Conservation (phyloP, 176 grass and related monocot species). For the Rhynchospora pubera region DNA sequence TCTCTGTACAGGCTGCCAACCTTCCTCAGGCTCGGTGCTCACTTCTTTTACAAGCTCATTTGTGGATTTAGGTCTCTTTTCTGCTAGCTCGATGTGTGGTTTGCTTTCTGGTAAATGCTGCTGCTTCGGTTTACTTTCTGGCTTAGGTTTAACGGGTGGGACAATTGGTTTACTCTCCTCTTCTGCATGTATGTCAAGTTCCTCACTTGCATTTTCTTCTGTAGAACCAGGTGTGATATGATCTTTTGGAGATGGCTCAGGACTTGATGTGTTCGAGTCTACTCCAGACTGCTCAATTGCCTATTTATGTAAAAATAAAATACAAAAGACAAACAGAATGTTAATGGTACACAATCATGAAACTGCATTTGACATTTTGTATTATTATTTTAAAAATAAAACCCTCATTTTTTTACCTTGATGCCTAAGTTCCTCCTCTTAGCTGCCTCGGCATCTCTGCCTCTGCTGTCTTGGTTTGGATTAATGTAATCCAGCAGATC, state of each 20-base stretch:
- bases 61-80: slow-evolving; percentile 40
- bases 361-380: neutral
- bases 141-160: slow-evolving; percentile 31
- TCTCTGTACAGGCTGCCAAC: slow-evolving; percentile 93
- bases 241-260: slow-evolving; percentile 66
- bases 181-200: slow-evolving; percentile 27
- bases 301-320: slow-evolving; percentile 36
- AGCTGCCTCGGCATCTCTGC: slow-evolving; percentile 63
- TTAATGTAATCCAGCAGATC: slow-evolving; percentile 99
- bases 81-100: slow-evolving; percentile 24
- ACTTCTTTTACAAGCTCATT: slow-evolving; percentile 38
- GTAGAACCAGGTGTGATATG: slow-evolving; percentile 22
- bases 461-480: slow-evolving; percentile 70
- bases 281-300: slow-evolving; percentile 58
- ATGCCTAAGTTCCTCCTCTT: slow-evolving; percentile 86
- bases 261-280: slow-evolving; percentile 43
- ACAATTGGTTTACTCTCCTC: slow-evolving; percentile 15
- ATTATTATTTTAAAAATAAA: neutral
- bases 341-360: neutral
- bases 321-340: neutral
- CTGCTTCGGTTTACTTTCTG: slow-evolving; percentile 40
- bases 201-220: slow-evolving; percentile 34
- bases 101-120: slow-evolving; percentile 39
- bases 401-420: slow-evolving; percentile 40
- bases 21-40: slow-evolving; percentile 71